These are phyloP conservation scores for Microsporum canis DNA, from an alignment of 2,329 filamentous ascomycete genomes.

Conservation along the genomic window DNA sequence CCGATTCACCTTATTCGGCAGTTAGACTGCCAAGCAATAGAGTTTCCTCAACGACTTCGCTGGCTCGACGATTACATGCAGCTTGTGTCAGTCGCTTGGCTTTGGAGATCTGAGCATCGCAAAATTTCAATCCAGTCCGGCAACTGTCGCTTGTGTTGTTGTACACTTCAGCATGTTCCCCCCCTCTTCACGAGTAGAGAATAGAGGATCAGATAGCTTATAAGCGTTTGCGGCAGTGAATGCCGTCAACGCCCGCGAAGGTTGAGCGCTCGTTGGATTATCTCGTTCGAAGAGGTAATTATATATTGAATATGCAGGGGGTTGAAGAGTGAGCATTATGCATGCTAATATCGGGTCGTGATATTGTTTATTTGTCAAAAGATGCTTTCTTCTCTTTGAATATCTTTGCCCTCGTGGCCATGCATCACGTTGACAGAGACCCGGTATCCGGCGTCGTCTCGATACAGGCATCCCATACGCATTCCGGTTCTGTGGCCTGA, in stretches of 20 bases:
- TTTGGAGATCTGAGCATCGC: conserved; percentile 5
- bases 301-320: conserved; percentile 1
- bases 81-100: conserved; percentile 1
- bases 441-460: background rate
- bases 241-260: background rate
- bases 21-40: background rate
- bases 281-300: background rate
- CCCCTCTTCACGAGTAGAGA: background rate
- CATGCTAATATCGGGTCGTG: background rate
- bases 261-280: background rate
- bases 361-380: background rate
- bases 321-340: background rate
- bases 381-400: background rate
- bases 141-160: background rate
- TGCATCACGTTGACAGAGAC: background rate
- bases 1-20: background rate
- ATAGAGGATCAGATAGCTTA: background rate
- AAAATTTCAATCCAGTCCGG: conserved; percentile 2
- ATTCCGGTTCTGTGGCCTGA: background rate
- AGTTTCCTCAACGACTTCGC: conserved; percentile 1
- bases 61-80: background rate
- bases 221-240: background rate
- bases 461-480: background rate
- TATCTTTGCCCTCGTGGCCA: background rate
- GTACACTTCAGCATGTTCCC: background rate